Evolutionary conservation across 371 early-diverging fungal genomes (phyloP).

Genomic region (Caulochytrium protostelioides): DNA sequence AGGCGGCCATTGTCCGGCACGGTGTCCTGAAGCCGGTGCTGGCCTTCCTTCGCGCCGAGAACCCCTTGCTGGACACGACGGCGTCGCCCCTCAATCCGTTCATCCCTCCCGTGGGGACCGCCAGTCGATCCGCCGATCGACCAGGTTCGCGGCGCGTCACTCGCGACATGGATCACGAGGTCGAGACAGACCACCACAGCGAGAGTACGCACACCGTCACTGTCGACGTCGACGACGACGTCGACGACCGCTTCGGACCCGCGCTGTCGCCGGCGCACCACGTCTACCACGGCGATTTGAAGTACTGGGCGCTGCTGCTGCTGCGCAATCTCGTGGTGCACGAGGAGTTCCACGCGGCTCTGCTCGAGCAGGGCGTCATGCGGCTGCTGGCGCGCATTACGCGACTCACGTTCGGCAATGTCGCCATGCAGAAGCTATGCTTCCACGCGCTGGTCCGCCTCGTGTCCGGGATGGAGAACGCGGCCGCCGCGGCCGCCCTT

Average conservation of each 20-base stretch:
- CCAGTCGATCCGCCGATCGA: too few species aligned
- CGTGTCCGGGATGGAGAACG: slow-evolving; percentile 32
- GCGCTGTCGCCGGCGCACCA: slow-evolving; percentile 21
- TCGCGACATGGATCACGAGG: too few species aligned
- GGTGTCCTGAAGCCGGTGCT: slow-evolving; percentile 40
- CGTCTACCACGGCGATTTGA: slow-evolving; percentile 45
- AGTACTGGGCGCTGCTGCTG: slow-evolving; percentile 56
- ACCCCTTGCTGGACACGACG: too few species aligned
- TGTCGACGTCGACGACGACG: too few species aligned
- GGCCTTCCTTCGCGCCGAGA: too few species aligned
- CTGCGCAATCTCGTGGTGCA: slow-evolving; percentile 27
- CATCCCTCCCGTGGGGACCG: too few species aligned
- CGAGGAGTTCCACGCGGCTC: slow-evolving; percentile 37
- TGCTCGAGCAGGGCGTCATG: slow-evolving; percentile 35
- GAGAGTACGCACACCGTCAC: too few species aligned
- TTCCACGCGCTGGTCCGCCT: slow-evolving; percentile 58
- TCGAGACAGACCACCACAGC: too few species aligned
- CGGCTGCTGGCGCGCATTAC: slow-evolving; percentile 42
- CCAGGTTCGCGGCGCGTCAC: too few species aligned
- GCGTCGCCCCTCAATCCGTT: too few species aligned
- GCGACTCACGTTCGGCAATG: slow-evolving; percentile 50
- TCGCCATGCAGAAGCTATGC: slow-evolving; percentile 61
- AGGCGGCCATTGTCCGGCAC: slow-evolving; percentile 27
- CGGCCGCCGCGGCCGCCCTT: slow-evolving; percentile 8
- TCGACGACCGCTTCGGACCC: too few species aligned